Conservation (phyloP, 2,329 filamentous ascomycete genomes). For the Emergomyces orientalis region DNA sequence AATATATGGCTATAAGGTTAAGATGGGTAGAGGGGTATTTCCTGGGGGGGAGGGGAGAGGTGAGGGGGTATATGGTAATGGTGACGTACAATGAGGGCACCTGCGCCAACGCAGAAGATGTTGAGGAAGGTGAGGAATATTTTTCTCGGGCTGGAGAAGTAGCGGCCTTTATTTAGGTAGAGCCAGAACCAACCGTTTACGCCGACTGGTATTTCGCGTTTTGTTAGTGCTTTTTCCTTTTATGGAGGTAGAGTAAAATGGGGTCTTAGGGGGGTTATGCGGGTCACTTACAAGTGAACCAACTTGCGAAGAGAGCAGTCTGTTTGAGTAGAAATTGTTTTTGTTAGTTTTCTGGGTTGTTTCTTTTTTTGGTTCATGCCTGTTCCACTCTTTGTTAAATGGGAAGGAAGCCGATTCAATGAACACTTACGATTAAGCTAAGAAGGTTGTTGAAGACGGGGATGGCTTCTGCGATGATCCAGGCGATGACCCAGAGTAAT, state of each 20-base stretch:
- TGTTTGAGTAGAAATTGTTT: conserved; percentile 15
- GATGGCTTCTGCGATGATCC: conserved; percentile 60
- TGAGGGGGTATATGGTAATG: neutral
- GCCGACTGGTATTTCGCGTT: conserved; percentile 21
- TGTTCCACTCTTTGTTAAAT: neutral
- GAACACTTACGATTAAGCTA: conserved; percentile 45
- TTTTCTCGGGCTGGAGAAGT: conserved; percentile 37
- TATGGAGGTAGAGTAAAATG: neutral
- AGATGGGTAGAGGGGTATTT: neutral
- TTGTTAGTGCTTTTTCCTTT: neutral
- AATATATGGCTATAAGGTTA: neutral
- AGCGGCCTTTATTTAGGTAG: conserved; percentile 38
- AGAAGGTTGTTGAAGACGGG: conserved; percentile 60
- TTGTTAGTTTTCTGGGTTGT: neutral
- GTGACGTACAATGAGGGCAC: conserved; percentile 23
- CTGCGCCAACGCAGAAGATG: conserved; percentile 30
- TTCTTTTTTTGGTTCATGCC: neutral
- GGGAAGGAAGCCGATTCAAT: conserved; percentile 8
- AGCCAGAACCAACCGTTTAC: conserved; percentile 40
- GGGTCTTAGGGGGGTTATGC: conserved; percentile 12
- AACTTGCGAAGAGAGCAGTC: conserved; percentile 53
- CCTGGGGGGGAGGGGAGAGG: neutral
- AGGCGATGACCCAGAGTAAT: conserved; percentile 51
- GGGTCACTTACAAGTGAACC: conserved; percentile 50
- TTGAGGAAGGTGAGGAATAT: conserved; percentile 39